Evolutionary conservation across 2,329 filamentous ascomycete species (phyloP).

Genomic region (Erysiphe pulchra): DNA sequence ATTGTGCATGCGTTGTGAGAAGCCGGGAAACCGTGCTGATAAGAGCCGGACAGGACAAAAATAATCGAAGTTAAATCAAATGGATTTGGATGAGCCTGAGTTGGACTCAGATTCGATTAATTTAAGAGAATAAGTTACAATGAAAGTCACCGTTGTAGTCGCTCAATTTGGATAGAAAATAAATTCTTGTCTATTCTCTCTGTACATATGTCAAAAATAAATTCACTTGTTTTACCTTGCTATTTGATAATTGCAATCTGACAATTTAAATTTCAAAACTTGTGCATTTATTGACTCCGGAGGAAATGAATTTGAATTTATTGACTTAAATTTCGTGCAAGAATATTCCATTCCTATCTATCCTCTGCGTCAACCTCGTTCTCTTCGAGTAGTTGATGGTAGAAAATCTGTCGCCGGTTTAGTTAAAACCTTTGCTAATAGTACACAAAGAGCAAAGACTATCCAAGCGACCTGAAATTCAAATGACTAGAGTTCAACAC

Average conservation of each 20-base stretch:
- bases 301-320: background rate
- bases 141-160: background rate
- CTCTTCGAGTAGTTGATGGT: background rate
- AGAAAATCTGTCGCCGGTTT: background rate
- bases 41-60: background rate
- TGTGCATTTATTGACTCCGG: conserved; percentile 1
- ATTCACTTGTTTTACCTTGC: background rate
- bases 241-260: background rate
- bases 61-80: background rate
- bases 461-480: too few relatives aligned
- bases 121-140: background rate
- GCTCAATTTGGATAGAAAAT: background rate
- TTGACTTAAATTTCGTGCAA: background rate
- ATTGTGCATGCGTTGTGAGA: background rate
- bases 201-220: background rate
- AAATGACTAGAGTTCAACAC: too few relatives aligned
- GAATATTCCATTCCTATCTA: background rate
- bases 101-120: background rate
- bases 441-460: too few relatives aligned
- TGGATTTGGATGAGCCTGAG: background rate
- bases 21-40: background rate
- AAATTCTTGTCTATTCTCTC: background rate
- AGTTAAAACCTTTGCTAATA: background rate
- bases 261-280: background rate
- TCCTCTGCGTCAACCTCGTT: background rate